Base-by-base conservation (phyloP, 805 yeast species). In the Kazachstania psychrophila region DNA sequence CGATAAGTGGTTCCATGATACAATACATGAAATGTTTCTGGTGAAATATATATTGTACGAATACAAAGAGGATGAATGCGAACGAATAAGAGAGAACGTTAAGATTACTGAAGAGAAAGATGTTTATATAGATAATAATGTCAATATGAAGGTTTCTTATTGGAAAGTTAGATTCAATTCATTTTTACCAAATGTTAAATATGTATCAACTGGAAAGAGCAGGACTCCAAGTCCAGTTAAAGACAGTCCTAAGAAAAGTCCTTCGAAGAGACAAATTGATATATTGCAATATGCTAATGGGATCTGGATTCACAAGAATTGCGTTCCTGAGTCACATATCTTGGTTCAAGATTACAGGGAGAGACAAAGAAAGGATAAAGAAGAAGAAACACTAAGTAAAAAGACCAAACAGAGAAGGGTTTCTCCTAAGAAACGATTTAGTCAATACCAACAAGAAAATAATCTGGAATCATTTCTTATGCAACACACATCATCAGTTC, bases 1-100 rank as follows among this genome's bases (percentile, higher is more conserved):
- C 33, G 47, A 48, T 7, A 39, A 37, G 17, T 57, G 63, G 62
- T 56, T 54, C 36, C 49, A 50, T 24, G 49, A 42, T 11, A 41
- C 47, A 1, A 38, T 50, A 39, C 58, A 53, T 10, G 46, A 45
- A 19, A 42, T 55, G n/a, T 59, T 51, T 31, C 24, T 58, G 5
- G 31, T 57, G 8, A 46, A 39, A 37, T 42, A 34, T 37, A 13
- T 56, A 4, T 33, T 47, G 0, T 23, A 41, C 28, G 40, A 34
- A n/a, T 29, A 20, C 8, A 25, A 38, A 7, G 34, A 28, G 4
- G 22, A 25, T 7, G 41, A 38, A 10, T 24, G 31, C 9, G 31
- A 37, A 12, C 28, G 34, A 9, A 12, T 28, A 6, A 14, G 26
- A 10, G 5, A 9, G 4, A 22, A 20, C 5, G 23, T 49, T 24